phyloP scores from a whole-genome alignment of 208 protist genomes.

The Crithidia sp. region DNA sequence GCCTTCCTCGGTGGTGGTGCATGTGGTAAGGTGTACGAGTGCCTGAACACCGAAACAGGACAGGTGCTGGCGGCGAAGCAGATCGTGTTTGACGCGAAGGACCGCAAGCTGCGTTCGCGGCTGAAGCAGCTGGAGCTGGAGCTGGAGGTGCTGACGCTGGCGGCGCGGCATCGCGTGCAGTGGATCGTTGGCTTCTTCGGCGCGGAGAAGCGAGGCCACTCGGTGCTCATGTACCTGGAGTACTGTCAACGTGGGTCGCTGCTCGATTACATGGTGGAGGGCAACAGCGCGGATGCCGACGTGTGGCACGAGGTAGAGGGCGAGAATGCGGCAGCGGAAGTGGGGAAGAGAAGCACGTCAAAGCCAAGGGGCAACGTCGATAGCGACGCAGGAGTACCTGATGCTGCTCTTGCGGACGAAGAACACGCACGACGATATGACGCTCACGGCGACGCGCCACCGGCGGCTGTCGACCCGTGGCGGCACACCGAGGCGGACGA shows the following conservation, averaged over 20 bases:
- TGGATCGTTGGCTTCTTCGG: constrained; percentile 91
- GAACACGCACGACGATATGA: background rate
- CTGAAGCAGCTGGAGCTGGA: constrained; percentile 81
- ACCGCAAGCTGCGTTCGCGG: constrained; percentile 70
- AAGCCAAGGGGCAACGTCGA: background rate
- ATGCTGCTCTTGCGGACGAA: background rate
- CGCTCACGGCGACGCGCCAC: background rate
- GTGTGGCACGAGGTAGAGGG: constrained; percentile 20
- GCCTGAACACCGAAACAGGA: constrained; percentile 82
- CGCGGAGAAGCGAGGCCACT: constrained; percentile 81
- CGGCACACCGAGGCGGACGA: constrained; percentile 11
- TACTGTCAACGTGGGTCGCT: constrained; percentile 88
- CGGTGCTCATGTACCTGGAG: constrained; percentile 92
- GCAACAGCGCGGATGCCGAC: constrained; percentile 37
- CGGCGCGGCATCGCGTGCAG: constrained; percentile 59
- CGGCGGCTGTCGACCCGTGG: constrained; percentile 17
- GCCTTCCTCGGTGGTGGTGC: constrained; percentile 85
- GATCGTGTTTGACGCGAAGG: constrained; percentile 85
- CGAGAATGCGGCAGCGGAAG: background rate
- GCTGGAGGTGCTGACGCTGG: constrained; percentile 83
- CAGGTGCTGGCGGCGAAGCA: constrained; percentile 85
- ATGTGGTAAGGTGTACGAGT: constrained; percentile 91
- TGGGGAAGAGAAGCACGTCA: too few relatives aligned
- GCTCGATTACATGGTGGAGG: constrained; percentile 72
- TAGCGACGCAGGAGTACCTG: too few relatives aligned